Percentiles rank a stretch among this genome's conserved stretches.
Evolutionary conservation across 2,329 filamentous ascomycete genomes (phyloP).

Genomic region (Curvularia lunata): DNA sequence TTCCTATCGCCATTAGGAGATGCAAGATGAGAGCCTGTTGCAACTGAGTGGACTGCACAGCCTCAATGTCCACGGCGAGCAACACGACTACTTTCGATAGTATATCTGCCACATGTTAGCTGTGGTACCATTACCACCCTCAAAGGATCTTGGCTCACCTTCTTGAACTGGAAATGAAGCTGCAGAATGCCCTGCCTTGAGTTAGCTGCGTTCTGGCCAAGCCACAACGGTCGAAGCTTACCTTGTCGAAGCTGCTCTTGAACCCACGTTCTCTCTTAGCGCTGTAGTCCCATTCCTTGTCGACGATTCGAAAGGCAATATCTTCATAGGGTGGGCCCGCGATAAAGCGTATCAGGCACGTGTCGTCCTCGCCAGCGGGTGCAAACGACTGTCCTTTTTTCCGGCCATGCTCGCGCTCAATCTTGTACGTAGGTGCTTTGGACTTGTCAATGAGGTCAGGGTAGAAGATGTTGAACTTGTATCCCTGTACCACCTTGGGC

Average conservation of each 20-base stretch:
- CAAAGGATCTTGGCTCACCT: constrained; percentile 63
- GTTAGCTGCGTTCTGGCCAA: constrained; percentile 34
- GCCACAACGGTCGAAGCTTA: constrained; percentile 55
- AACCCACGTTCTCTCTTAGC: constrained; percentile 94
- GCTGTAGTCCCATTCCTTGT: constrained; percentile 99
- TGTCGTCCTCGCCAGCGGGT: constrained; percentile 93
- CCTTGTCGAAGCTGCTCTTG: constrained; percentile 96
- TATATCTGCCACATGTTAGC: constrained; percentile 52
- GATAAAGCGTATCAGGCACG: constrained; percentile 93
- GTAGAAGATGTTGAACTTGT: constrained; percentile 99
- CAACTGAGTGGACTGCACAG: constrained; percentile 4
- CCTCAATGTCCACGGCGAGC: constrained; percentile 1
- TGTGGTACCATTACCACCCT: background rate
- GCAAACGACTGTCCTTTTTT: constrained; percentile 91
- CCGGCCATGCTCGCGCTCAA: constrained; percentile 89
- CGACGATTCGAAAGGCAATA: constrained; percentile 94
- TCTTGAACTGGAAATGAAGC: constrained; percentile 98
- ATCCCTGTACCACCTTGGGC: constrained; percentile 96
- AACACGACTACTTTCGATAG: constrained; percentile 52
- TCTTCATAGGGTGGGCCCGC: constrained; percentile 96
- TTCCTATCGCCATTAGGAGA: background rate
- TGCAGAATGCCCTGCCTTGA: constrained; percentile 81
- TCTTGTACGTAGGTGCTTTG: constrained; percentile 93
- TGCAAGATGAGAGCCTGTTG: background rate
- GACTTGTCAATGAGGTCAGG: constrained; percentile 94